These are phyloP conservation scores for Rhododendron ovatum DNA, from an alignment of 148 eudicot genomes.

Conservation along the genomic window DNA sequence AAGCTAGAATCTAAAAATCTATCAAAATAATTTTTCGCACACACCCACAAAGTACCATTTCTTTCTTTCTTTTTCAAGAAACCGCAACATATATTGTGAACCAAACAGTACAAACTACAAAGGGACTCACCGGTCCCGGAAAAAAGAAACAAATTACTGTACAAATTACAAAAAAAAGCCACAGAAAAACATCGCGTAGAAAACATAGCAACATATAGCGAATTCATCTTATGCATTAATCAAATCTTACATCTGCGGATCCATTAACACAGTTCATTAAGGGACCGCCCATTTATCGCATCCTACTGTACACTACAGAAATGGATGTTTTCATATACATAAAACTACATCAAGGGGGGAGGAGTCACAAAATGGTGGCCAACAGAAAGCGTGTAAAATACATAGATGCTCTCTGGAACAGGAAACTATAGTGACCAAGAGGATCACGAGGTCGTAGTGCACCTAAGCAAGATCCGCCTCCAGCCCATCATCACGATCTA, in stretches of 20 bases:
- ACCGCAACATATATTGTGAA: no score
- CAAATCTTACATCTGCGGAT: neutral
- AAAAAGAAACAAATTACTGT: neutral
- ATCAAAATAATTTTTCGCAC: no score
- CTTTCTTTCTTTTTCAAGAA: no score
- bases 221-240: neutral
- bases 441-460: neutral
- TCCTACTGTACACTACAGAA: constrained; percentile 1
- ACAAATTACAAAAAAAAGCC: no score
- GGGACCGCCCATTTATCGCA: neutral
- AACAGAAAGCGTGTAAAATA: neutral
- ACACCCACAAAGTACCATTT: neutral
- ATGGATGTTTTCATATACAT: neutral
- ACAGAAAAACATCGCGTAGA: neutral
- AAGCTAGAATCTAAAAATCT: no score
- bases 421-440: neutral
- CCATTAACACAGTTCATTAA: neutral
- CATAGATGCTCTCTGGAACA: neutral
- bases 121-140: neutral
- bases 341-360: neutral
- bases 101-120: no score
- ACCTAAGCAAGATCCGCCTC: neutral
- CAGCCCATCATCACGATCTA: neutral
- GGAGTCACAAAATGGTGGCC: constrained; percentile 8
- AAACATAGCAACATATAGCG: neutral